Evolutionary conservation across 805 yeast genomes (phyloP), one percentile per base, ranked within the genome.

Genomic region (Schwanniomyces sp.): DNA sequence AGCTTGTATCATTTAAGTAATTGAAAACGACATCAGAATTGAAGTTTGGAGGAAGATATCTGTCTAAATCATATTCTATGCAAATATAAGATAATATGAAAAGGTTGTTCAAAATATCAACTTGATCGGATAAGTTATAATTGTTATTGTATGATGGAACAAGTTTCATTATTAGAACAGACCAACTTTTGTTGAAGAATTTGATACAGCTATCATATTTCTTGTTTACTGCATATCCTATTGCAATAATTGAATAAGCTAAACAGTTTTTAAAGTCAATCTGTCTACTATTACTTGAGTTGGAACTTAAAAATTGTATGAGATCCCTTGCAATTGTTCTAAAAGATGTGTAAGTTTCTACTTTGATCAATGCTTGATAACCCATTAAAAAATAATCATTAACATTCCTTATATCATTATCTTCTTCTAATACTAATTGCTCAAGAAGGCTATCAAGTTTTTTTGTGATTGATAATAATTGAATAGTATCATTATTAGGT

Each of bases 21-120:
- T 78, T 76, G 49, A 80, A 65, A 5, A 79, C 65, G 30, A 78
- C 70, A 45, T 76, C 79, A 25, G 73, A 69, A 28, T 75, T 74
- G n/a, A 64, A 51, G 17, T 47, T 53, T 17, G 42, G 42, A 9
- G 52, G 17, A 28, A 43, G 30, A 26, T 34, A 32, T 34, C 59
- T 50, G n/a, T 67, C 62, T 36, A 67, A 59, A 45, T 74, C 66
- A 56, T 69, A 69, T 25, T 68, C 63, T 41, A 78, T 57, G 49
- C 76, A 75, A 11, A 78, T 66, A 52, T 63, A 72, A 26, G 76
- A 62, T 28, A 81, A 57, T 17, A 78, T 55, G 29, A 76, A 76
- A 34, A 80, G 65, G 46, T 77, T 72, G 46, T 72, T 74, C 43
- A 80, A 66, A 48, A 79, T 74, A 41, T 72, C 72, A 50, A 63